Percentiles rank a stretch among this genome's conserved stretches.
phyloP scores from a whole-genome alignment of 345 rosid species.

The Turnera subulata region DNA sequence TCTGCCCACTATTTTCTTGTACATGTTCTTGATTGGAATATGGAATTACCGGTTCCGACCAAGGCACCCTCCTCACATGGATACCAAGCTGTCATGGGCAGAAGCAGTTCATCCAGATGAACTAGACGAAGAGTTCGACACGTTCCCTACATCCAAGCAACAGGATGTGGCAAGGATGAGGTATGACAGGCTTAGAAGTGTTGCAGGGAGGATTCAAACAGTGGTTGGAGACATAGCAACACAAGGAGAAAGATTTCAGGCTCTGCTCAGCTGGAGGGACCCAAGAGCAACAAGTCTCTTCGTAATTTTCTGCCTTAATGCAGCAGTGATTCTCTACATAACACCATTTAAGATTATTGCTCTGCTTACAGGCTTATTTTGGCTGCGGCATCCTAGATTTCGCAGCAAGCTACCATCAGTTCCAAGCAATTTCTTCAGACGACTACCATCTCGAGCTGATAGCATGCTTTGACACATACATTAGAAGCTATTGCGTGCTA shows the following conservation, averaged over 20 bases:
- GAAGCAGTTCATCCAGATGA: slow-evolving; percentile 29
- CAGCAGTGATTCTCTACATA: slow-evolving; percentile 26
- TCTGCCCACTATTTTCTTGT: slow-evolving; percentile 26
- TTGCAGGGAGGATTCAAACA: slow-evolving; percentile 32
- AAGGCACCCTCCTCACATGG: slow-evolving; percentile 36
- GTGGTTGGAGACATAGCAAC: slow-evolving; percentile 35
- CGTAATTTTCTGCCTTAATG: slow-evolving; percentile 24
- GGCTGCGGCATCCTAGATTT: slow-evolving; percentile 31
- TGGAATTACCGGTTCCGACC: slow-evolving; percentile 28
- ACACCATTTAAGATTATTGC: slow-evolving; percentile 28
- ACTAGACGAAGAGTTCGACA: slow-evolving; percentile 32
- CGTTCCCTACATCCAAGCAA: slow-evolving; percentile 26
- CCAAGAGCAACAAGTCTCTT: slow-evolving; percentile 27
- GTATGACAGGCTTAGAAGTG: slow-evolving; percentile 30
- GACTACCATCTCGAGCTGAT: slow-evolving; percentile 30
- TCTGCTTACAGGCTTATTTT: slow-evolving; percentile 21
- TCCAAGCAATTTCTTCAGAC: slow-evolving; percentile 28
- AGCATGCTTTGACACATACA: slow-evolving; percentile 25
- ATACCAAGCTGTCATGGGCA: slow-evolving; percentile 29
- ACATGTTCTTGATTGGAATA: slow-evolving; percentile 30
- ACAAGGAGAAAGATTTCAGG: slow-evolving; percentile 30
- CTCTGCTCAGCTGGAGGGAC: slow-evolving; percentile 34
- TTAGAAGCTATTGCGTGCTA: neutral
- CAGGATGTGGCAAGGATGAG: slow-evolving; percentile 24
- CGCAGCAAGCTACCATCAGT: slow-evolving; percentile 28